Conservation (phyloP, 768 basidiomycete species). For the Tylopilus felleus region DNA sequence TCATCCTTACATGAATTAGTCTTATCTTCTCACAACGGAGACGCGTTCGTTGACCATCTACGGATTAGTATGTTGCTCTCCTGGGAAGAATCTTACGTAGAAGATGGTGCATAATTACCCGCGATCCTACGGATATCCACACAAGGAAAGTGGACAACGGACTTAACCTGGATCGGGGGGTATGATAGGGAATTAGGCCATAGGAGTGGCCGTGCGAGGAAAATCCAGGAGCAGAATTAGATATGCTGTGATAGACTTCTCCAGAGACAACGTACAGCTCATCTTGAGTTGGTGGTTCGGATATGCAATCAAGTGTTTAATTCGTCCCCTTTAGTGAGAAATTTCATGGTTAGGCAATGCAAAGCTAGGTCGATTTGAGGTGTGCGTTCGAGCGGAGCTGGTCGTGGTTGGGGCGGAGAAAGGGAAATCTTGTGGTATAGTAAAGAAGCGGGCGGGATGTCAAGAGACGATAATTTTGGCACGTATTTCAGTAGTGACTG, state of each 20-base stretch:
- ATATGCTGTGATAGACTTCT: neutral
- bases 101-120: neutral
- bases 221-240: neutral
- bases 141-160: neutral
- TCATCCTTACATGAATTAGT: neutral
- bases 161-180: neutral
- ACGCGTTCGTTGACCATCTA: neutral
- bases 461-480: conserved; percentile 26
- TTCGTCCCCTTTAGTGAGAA: neutral
- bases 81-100: too few relatives aligned
- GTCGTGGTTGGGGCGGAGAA: conserved; percentile 34
- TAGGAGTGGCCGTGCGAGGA: conserved; percentile 5
- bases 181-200: neutral
- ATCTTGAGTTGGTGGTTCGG: neutral
- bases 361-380: neutral
- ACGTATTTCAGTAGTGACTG: conserved; percentile 6
- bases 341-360: neutral
- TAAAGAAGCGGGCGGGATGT: conserved; percentile 14
- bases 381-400: conserved; percentile 37
- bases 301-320: neutral
- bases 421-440: conserved; percentile 24
- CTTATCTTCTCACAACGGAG: neutral
- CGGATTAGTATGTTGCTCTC: too few relatives aligned
- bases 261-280: neutral
- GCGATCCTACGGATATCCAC: neutral